Evolutionary conservation across 1,284 basidiomycete species (phyloP).

Genomic region (Fomes fomentarius): DNA sequence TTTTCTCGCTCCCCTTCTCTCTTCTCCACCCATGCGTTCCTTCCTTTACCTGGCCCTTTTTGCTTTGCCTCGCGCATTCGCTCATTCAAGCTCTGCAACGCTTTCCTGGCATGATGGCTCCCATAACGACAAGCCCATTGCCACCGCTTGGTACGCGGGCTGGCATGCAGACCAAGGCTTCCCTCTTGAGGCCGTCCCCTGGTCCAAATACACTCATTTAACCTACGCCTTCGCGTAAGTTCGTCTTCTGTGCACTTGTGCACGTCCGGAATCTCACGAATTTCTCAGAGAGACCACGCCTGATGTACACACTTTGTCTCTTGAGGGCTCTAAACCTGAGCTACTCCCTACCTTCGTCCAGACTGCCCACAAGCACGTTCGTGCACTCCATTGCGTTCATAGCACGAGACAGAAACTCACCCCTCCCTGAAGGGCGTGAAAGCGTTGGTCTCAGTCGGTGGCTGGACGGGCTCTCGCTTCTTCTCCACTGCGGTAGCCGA

Average conservation of each 20-base stretch:
- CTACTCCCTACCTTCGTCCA: conserved; percentile 53
- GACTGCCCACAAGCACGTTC: conserved; percentile 51
- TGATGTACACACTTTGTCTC: conserved; percentile 38
- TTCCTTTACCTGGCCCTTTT: too few species aligned
- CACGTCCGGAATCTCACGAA: background rate
- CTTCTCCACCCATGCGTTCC: too few species aligned
- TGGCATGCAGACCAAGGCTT: conserved; percentile 47
- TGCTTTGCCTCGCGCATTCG: too few species aligned
- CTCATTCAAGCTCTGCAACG: too few species aligned
- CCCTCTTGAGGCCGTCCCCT: conserved; percentile 44
- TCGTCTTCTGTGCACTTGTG: conserved; percentile 42
- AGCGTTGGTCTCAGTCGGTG: conserved; percentile 75
- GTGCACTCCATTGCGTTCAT: conserved; percentile 14
- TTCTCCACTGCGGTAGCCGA: conserved; percentile 73
- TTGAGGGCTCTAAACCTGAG: conserved; percentile 42
- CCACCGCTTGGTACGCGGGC: conserved; percentile 48
- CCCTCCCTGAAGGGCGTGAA: conserved; percentile 48
- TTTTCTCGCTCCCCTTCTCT: too few species aligned
- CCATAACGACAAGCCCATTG: too few species aligned
- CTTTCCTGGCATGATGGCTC: too few species aligned
- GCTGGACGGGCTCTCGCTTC: conserved; percentile 73
- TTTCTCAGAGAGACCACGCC: conserved; percentile 39
- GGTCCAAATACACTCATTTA: conserved; percentile 54
- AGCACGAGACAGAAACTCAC: background rate
- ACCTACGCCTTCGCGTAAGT: conserved; percentile 46